Percentiles rank a stretch among this genome's conserved stretches.
Conservation (phyloP, 148 eudicot species). For the Cornus controversa region DNA sequence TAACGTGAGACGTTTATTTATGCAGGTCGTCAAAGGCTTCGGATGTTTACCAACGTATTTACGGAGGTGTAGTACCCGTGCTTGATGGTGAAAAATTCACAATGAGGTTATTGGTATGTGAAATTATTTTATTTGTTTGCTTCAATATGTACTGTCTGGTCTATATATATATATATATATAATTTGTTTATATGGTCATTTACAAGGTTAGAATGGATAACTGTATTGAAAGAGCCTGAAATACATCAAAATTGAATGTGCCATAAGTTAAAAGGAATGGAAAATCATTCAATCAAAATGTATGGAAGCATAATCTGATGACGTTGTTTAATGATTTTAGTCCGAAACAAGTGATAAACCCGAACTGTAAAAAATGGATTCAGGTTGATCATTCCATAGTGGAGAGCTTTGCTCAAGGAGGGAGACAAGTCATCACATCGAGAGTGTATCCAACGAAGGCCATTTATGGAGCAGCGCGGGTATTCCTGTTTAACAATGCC, state of each 20-base stretch:
- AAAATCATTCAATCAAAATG: too few species aligned
- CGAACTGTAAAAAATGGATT: neutral
- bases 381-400: neutral
- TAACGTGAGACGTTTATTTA: neutral
- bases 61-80: constrained; percentile 72
- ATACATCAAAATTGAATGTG: too few species aligned
- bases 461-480: neutral
- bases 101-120: constrained; percentile 72
- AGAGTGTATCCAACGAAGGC: neutral
- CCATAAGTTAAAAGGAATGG: too few species aligned
- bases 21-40: constrained; percentile 68
- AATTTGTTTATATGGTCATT: too few species aligned
- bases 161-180: too few species aligned
- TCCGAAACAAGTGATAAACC: neutral
- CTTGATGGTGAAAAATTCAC: constrained; percentile 60
- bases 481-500: neutral
- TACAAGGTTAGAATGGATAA: too few species aligned
- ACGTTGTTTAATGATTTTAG: too few species aligned
- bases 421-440: neutral
- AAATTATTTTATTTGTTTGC: too few species aligned
- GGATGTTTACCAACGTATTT: constrained; percentile 52
- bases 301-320: too few species aligned
- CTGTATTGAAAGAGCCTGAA: too few species aligned
- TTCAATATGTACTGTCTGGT: too few species aligned
- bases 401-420: constrained; percentile 2